A percentile compares a stretch with the other conserved stretches of the same genome.
Conservation (phyloP, 352 stramenopile genomes). For the Phytophthora niederhauseri region DNA sequence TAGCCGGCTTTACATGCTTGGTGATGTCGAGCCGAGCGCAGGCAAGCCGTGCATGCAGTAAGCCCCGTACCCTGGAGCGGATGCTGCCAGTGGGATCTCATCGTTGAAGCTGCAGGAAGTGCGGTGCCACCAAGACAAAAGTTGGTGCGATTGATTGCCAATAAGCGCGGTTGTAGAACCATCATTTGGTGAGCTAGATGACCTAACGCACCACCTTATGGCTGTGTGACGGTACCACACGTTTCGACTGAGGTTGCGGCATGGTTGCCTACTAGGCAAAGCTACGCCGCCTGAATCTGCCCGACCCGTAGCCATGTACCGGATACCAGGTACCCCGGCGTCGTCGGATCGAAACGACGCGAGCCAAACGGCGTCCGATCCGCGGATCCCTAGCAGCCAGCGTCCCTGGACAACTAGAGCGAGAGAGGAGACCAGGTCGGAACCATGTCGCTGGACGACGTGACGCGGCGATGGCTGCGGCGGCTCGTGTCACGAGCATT, state of each 20-base stretch:
- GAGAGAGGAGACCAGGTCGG: neutral
- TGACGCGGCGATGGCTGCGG: conserved; percentile 58
- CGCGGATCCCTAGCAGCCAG: no score
- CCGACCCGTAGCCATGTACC: conserved; percentile 7
- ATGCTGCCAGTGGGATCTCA: neutral
- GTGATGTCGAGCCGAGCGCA: no score
- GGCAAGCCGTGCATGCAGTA: no score
- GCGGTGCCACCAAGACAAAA: neutral
- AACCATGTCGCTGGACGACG: conserved; percentile 54
- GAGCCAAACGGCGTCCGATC: conserved; percentile 17
- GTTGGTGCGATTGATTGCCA: neutral
- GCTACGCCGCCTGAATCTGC: no score
- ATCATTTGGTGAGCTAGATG: neutral
- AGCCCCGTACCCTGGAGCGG: no score
- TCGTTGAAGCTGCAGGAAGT: neutral
- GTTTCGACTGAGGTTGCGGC: neutral
- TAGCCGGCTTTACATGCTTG: no score
- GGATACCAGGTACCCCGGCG: conserved; percentile 10
- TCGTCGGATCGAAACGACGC: conserved; percentile 31
- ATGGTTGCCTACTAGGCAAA: no score
- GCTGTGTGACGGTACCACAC: neutral
- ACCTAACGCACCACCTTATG: neutral
- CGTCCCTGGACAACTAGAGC: neutral
- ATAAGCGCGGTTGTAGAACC: no score
- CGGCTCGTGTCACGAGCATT: conserved; percentile 66